Conservation (phyloP, 2,329 filamentous ascomycete genomes). For the Fusarium sp. region DNA sequence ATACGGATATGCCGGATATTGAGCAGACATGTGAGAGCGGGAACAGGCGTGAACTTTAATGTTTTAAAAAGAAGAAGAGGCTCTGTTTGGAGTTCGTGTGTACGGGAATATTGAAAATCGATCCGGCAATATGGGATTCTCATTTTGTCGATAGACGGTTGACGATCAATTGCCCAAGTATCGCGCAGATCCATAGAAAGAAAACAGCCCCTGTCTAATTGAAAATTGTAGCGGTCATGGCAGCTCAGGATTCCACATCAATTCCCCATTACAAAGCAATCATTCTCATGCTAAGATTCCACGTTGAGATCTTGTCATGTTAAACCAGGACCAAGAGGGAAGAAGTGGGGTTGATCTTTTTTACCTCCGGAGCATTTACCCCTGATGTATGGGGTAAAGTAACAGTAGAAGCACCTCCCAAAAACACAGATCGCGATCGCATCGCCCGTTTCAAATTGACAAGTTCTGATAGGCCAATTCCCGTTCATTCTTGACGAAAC, state of each 20-base stretch:
- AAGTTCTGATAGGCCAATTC: constrained; percentile 6
- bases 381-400: neutral
- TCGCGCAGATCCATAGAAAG: constrained; percentile 10
- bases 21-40: neutral
- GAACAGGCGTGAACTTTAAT: neutral
- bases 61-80: neutral
- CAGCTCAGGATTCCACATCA: constrained; percentile 28
- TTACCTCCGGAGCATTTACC: constrained; percentile 25
- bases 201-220: neutral
- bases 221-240: constrained; percentile 29
- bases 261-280: constrained; percentile 15
- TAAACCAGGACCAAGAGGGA: constrained; percentile 1
- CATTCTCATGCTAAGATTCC: neutral
- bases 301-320: neutral
- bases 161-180: constrained; percentile 1
- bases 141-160: neutral
- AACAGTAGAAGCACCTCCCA: constrained; percentile 4
- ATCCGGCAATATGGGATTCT: constrained; percentile 7
- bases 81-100: neutral
- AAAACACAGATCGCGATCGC: constrained; percentile 13
- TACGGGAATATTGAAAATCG: constrained; percentile 19
- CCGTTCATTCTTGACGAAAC: constrained; percentile 3
- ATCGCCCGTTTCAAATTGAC: constrained; percentile 20
- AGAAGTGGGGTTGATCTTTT: constrained; percentile 12
- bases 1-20: constrained; percentile 9